A percentile compares a stretch with the other conserved stretches of the same genome.
These are phyloP conservation scores for Debaryomyces nepalensis DNA, from an alignment of 1,139 yeast species.

Conservation along the genomic window DNA sequence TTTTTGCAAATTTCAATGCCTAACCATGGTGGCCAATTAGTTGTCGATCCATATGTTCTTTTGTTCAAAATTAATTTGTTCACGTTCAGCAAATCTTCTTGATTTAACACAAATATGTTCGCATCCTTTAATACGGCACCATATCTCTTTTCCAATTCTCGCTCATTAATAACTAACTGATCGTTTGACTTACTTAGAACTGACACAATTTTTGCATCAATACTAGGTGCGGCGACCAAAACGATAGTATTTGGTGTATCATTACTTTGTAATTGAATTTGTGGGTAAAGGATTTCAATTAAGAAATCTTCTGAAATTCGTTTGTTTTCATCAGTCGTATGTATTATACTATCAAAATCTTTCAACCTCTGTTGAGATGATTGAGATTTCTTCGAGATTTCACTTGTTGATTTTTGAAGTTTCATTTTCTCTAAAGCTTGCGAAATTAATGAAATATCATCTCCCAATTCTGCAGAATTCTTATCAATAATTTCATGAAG, in stretches of 20 bases:
- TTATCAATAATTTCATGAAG: conserved; percentile 40
- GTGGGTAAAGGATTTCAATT: conserved; percentile 81
- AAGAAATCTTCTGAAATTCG: conserved; percentile 64
- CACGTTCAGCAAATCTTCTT: conserved; percentile 24
- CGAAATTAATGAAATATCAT: conserved; percentile 12
- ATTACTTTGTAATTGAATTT: conserved; percentile 76
- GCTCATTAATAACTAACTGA: conserved; percentile 26
- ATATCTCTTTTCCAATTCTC: conserved; percentile 40
- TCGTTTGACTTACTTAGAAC: conserved; percentile 35
- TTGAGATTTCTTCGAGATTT: background rate
- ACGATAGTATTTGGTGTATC: conserved; percentile 67
- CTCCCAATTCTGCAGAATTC: conserved; percentile 12
- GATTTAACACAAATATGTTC: conserved; percentile 45
- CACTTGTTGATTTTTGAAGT: conserved; percentile 7
- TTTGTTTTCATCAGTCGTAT: conserved; percentile 45
- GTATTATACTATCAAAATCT: conserved; percentile 57
- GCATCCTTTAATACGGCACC: conserved; percentile 46
- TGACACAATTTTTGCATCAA: conserved; percentile 45
- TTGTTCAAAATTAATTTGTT: conserved; percentile 30
- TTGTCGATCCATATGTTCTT: conserved; percentile 40
- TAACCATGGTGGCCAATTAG: conserved; percentile 54
- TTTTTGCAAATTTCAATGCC: conserved; percentile 49
- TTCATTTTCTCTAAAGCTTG: background rate
- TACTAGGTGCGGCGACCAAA: conserved; percentile 43
- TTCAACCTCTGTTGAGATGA: conserved; percentile 32